These are phyloP conservation scores for Oryza meridionalis DNA, from an alignment of 176 grass and related monocot genomes.

Conservation along the genomic window DNA sequence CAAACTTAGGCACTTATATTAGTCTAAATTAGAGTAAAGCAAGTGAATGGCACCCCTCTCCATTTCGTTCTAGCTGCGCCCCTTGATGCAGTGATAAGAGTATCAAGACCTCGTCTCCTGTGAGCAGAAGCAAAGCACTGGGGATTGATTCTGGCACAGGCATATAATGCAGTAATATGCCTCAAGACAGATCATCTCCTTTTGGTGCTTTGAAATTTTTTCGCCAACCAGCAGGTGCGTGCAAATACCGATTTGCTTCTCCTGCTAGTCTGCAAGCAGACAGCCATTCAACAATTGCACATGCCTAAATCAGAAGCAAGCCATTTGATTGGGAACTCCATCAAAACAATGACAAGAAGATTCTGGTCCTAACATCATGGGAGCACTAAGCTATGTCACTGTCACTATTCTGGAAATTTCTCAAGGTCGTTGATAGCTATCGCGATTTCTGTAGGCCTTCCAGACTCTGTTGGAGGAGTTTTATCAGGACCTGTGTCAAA, in stretches of 20 bases:
- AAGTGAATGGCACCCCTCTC: no score
- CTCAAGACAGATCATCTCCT: background rate
- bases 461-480: background rate
- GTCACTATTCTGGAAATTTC: background rate
- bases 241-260: background rate
- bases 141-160: background rate
- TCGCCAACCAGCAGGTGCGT: background rate
- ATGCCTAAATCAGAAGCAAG: background rate
- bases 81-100: background rate
- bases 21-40: no score
- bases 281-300: background rate
- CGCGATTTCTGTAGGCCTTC: background rate
- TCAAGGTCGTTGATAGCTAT: background rate
- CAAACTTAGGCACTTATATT: no score
- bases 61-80: no score
- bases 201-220: background rate
- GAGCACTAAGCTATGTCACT: background rate
- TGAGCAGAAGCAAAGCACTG: background rate
- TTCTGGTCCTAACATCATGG: constrained; percentile 3
- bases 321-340: background rate
- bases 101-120: background rate
- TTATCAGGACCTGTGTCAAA: background rate
- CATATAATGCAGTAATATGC: background rate
- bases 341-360: background rate
- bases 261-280: background rate